Conservation (phyloP, 129 eudicot species). For the Kitagawia praeruptora region DNA sequence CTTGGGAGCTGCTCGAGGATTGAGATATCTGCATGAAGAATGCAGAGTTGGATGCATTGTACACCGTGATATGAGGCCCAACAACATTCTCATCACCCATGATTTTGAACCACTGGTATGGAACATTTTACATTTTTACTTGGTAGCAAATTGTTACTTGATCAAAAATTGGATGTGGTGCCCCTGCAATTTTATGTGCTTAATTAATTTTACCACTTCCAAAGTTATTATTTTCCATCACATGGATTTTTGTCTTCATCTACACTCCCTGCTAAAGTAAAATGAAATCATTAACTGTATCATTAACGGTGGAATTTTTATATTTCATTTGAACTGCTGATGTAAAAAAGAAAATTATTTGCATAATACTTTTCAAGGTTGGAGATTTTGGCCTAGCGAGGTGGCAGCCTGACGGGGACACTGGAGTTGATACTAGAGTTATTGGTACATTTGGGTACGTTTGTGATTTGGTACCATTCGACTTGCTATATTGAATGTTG, state of each 20-base stretch:
- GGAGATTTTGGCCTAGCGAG: constrained; percentile 92
- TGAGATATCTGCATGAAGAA: constrained; percentile 94
- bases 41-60: constrained; percentile 99
- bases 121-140: not conserved
- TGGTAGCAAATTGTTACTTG: not conserved
- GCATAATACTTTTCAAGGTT: constrained; percentile 32
- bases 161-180: not conserved
- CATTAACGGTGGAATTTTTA: no score
- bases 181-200: not conserved
- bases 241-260: not conserved
- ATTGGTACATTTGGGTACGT: constrained; percentile 88
- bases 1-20: constrained; percentile 95
- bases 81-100: constrained; percentile 93
- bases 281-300: not conserved
- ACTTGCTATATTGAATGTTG: not conserved
- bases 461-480: not conserved
- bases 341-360: not conserved
- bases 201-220: not conserved
- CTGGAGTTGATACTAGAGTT: constrained; percentile 87
- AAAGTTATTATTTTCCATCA: not conserved
- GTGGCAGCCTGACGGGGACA: constrained; percentile 96
- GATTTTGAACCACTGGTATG: constrained; percentile 94
- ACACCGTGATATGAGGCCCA: constrained; percentile 97
- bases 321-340: no score
- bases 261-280: not conserved